Conservation (phyloP, 805 yeast genomes). For the Suhomyces sp. region DNA sequence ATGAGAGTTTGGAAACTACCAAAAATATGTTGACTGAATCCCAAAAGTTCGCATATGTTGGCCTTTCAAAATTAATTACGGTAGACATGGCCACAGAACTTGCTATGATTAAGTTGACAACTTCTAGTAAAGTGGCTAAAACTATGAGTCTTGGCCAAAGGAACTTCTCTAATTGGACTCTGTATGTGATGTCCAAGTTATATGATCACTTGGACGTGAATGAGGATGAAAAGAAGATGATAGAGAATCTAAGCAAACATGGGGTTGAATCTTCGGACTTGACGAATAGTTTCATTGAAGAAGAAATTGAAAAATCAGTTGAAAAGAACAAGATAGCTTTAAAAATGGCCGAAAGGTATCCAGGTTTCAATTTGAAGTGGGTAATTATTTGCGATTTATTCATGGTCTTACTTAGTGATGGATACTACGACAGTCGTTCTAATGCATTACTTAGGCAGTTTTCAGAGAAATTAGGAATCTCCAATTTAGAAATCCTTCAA, state of each 20-base stretch:
- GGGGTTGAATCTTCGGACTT: conserved; percentile 77
- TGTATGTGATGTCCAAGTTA: conserved; percentile 64
- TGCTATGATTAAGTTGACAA: conserved; percentile 54
- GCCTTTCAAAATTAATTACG: conserved; percentile 70
- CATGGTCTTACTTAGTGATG: conserved; percentile 73
- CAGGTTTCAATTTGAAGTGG: conserved; percentile 75
- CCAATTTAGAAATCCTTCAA: conserved; percentile 71
- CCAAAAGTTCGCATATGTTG: conserved; percentile 90
- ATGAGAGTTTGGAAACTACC: conserved; percentile 75
- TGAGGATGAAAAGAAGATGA: conserved; percentile 81
- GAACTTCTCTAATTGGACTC: conserved; percentile 82
- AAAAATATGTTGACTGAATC: conserved; percentile 76
- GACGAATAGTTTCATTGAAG: conserved; percentile 51
- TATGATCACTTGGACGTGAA: conserved; percentile 78
- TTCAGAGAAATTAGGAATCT: conserved; percentile 59
- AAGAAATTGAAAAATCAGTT: conserved; percentile 4
- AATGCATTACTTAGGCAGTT: conserved; percentile 72
- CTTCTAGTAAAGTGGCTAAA: conserved; percentile 55
- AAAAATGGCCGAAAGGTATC: conserved; percentile 11
- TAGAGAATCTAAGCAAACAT: conserved; percentile 79
- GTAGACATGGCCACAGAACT: conserved; percentile 82
- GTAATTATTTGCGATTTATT: conserved; percentile 90
- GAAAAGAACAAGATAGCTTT: background rate
- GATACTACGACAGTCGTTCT: conserved; percentile 87
- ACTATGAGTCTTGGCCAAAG: conserved; percentile 67